A percentile compares a stretch with the other conserved stretches of the same genome.
Conservation (phyloP, 75 land plant species). For the Cupressus sempervirens region DNA sequence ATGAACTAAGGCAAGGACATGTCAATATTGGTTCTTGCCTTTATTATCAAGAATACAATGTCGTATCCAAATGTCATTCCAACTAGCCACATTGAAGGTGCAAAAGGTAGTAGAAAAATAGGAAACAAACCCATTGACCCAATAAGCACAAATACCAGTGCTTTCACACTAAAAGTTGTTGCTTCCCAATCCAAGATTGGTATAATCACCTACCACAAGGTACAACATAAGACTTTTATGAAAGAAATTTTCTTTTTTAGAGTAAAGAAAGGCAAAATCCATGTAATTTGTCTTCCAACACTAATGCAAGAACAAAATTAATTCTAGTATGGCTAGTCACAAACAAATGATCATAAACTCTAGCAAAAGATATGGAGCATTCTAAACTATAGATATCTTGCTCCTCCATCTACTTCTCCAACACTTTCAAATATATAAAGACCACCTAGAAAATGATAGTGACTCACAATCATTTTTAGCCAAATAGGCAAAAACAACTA, state of each 20-base stretch:
- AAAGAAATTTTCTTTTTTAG: neutral
- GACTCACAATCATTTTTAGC: neutral
- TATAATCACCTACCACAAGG: slow-evolving; percentile 54
- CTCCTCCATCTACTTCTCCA: slow-evolving; percentile 9
- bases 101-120: slow-evolving; percentile 63
- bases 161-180: slow-evolving; percentile 49
- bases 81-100: slow-evolving; percentile 93
- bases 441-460: neutral
- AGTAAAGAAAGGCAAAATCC: neutral
- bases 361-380: neutral
- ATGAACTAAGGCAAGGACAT: slow-evolving; percentile 80
- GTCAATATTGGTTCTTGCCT: slow-evolving; percentile 63
- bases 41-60: slow-evolving; percentile 67
- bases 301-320: neutral
- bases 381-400: neutral
- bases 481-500: neutral
- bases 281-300: neutral
- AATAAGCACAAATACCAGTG: slow-evolving; percentile 66
- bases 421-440: neutral
- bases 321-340: neutral
- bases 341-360: neutral
- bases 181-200: slow-evolving; percentile 80
- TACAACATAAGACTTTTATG: slow-evolving; percentile 5
- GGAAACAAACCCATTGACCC: slow-evolving; percentile 75
- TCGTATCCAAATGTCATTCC: slow-evolving; percentile 96